These are phyloP conservation scores for Helianthus tuberosus DNA, from an alignment of 129 eudicot species.

Conservation along the genomic window DNA sequence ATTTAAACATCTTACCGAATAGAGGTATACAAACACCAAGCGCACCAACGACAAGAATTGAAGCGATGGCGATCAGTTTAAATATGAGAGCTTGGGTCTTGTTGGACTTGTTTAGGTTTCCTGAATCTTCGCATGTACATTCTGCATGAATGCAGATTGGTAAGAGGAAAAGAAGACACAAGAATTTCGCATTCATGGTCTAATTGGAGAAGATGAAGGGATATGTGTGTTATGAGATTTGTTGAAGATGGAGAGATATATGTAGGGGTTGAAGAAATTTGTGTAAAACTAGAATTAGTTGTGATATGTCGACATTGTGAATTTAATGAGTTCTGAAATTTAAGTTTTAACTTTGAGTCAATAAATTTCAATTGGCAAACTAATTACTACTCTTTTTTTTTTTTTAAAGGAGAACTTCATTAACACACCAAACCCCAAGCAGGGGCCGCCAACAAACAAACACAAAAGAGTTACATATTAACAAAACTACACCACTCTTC, in stretches of 20 bases:
- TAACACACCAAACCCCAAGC: no score
- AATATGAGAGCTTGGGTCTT: slow-evolving; percentile 23
- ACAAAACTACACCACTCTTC: no score
- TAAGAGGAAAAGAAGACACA: slow-evolving; percentile 25
- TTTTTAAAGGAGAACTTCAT: no score
- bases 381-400: no score
- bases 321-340: background rate
- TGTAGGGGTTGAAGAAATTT: background rate
- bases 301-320: background rate
- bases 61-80: slow-evolving; percentile 39
- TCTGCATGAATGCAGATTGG: slow-evolving; percentile 27
- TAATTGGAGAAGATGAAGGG: background rate
- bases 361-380: no score
- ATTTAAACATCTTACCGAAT: slow-evolving; percentile 24
- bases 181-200: slow-evolving; percentile 8
- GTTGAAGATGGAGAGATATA: background rate
- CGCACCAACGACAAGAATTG: slow-evolving; percentile 41
- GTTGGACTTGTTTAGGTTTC: background rate
- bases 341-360: no score
- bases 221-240: background rate
- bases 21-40: slow-evolving; percentile 48
- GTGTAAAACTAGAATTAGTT: background rate
- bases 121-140: slow-evolving; percentile 29
- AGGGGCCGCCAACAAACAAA: no score
- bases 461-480: no score